Conservation (phyloP, 2,329 filamentous ascomycete genomes). For the Macrophomina tecta region DNA sequence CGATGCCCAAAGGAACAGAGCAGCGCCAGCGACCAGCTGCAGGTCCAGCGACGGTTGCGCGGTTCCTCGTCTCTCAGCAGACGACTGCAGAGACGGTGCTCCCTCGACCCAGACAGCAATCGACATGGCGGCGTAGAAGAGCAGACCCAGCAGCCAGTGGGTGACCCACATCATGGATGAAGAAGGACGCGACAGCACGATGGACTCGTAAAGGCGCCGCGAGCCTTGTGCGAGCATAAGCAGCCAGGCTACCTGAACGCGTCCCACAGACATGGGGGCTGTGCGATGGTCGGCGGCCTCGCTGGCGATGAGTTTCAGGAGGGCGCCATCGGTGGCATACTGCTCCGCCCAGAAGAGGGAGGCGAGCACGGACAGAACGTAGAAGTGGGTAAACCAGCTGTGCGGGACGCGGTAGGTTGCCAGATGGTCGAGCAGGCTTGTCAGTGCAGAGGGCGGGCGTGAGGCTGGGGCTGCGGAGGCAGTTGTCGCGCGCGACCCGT, state of each 20-base stretch:
- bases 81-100: constrained; percentile 25
- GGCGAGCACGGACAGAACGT: constrained; percentile 71
- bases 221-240: constrained; percentile 78
- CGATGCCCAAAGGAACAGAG: constrained; percentile 73
- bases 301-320: constrained; percentile 51
- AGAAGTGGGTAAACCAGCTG: constrained; percentile 89
- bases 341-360: constrained; percentile 78
- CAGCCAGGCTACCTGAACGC: constrained; percentile 70
- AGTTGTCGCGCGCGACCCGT: constrained; percentile 60
- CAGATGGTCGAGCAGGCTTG: constrained; percentile 54
- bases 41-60: not conserved
- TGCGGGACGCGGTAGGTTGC: constrained; percentile 75
- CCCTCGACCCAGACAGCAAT: constrained; percentile 86
- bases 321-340: constrained; percentile 59
- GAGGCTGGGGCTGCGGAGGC: constrained; percentile 15
- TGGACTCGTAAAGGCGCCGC: constrained; percentile 78
- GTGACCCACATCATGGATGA: constrained; percentile 82
- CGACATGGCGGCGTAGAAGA: constrained; percentile 76
- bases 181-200: constrained; percentile 62
- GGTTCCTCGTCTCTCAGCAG: not conserved
- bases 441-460: constrained; percentile 27
- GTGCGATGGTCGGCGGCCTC: constrained; percentile 49
- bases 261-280: constrained; percentile 59
- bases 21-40: constrained; percentile 41
- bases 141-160: constrained; percentile 80